Conservation (phyloP, 305 asterid species). For the Fraxinus platypoda region DNA sequence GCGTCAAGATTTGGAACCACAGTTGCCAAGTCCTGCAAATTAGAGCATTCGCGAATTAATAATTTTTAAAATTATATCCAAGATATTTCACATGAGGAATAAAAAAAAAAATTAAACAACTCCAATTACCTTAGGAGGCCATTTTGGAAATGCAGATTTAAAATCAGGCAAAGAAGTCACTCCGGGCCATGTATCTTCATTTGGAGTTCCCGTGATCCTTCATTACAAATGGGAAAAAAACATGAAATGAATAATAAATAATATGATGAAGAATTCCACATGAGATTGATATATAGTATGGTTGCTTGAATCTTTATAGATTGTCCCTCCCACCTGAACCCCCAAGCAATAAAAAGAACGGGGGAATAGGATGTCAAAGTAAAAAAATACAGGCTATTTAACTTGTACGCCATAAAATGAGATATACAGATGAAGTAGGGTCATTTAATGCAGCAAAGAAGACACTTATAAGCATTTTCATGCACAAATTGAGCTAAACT, state of each 20-base stretch:
- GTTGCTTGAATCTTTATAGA: background rate
- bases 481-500: background rate
- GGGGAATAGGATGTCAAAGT: background rate
- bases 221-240: conserved; percentile 23
- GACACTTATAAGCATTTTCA: background rate
- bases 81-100: conserved; percentile 2
- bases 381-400: background rate
- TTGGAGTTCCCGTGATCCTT: conserved; percentile 93
- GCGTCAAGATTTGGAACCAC: conserved; percentile 78
- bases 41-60: conserved; percentile 8
- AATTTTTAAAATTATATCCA: background rate
- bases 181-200: conserved; percentile 92
- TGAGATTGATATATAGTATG: background rate
- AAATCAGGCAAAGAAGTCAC: conserved; percentile 93
- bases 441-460: background rate
- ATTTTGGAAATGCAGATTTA: conserved; percentile 87
- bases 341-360: background rate
- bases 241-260: background rate
- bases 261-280: background rate
- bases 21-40: conserved; percentile 70
- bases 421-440: background rate
- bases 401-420: background rate
- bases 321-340: background rate
- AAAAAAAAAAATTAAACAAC: background rate
- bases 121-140: conserved; percentile 71